Base-by-base conservation (phyloP, 805 yeast genomes). In the Candida nemodendra region DNA sequence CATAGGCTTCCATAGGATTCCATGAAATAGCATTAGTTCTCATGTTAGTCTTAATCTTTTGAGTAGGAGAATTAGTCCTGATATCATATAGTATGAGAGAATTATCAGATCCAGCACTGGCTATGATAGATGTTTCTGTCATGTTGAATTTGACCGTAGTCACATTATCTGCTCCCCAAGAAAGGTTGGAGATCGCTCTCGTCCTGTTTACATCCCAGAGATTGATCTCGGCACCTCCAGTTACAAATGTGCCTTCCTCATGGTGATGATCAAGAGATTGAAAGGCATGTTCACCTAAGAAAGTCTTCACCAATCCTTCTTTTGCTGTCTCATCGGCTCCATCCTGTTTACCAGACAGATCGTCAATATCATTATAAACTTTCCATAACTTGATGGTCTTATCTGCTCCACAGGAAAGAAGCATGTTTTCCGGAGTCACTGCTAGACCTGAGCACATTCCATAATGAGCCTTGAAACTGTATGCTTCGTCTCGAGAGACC, bases 1-100 rank as follows among this genome's bases (percentile, higher is more conserved):
- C 80, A 66, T 78, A 93, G 2, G 98, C 95, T 63, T 93, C 98
- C 83, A 93, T 86, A 4, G 99, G 99, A 64, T 93, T 93, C 98
- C 98, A 93, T 39, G 89, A 74, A 18, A 93, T 72, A 32, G 91
- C 72, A 62, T 93, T 93, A 14, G 90, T 85, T 53, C 95, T 74
- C 74, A 93, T 71, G 14, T 79, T 68, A 18, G 93, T 85, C 32
- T 84, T 84, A 42, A 91, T 77, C 61, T 90, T 91, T 63, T 95
- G 98, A 4, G 95, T 79, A 11, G 99, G 96, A 2, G 95, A 75
- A 53, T 85, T 80, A 5, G 96, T 87, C 54, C 99, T 78, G 34
- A 87, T 69, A 62, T 93, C 99, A 61, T 93, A 93, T 27, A 93
- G 67, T 2, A 91, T 90, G 36, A 93, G 73, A 1, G 96, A 84